Evolutionary conservation across 1,284 basidiomycete genomes (phyloP).

Genomic region (Retiboletus fuscus): DNA sequence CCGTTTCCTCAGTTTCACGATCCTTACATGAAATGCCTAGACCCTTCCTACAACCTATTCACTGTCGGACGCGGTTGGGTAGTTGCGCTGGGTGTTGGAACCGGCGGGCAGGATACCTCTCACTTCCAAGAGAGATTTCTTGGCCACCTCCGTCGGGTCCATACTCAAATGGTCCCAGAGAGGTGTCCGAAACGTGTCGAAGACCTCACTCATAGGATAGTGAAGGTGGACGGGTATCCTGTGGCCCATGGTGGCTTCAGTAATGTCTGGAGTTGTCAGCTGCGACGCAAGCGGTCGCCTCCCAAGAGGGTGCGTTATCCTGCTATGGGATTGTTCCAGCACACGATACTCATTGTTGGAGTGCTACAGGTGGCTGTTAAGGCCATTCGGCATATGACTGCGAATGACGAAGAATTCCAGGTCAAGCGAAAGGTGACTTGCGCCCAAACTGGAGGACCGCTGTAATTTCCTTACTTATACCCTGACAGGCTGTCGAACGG

Average conservation of each 20-base stretch:
- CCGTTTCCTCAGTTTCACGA: rapidly evolving
- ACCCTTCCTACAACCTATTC: too few species aligned
- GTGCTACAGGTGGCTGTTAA: slow-evolving; percentile 56
- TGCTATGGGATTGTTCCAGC: background rate
- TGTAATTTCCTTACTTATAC: background rate
- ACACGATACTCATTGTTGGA: background rate
- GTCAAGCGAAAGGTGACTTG: slow-evolving; percentile 48
- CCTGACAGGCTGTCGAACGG: slow-evolving; percentile 50
- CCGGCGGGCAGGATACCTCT: slow-evolving; percentile 1
- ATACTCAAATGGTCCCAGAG: background rate
- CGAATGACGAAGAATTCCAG: slow-evolving; percentile 45
- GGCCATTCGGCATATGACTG: slow-evolving; percentile 52
- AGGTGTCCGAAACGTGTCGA: slow-evolving; percentile 6
- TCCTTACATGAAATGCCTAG: too few species aligned
- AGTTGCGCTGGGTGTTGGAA: slow-evolving; percentile 1
- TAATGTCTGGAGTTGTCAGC: slow-evolving; percentile 41
- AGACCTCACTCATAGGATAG: slow-evolving; percentile 34
- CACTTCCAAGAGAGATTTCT: background rate
- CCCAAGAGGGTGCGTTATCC: slow-evolving; percentile 30
- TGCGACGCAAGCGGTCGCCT: slow-evolving; percentile 8
- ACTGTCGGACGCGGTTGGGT: too few species aligned
- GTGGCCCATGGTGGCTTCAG: slow-evolving; percentile 44
- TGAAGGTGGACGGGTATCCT: slow-evolving; percentile 32
- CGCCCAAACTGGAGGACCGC: background rate
- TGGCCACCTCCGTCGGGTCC: background rate